Evolutionary conservation across 2,329 filamentous ascomycete species (phyloP), one percentile per base, ranked within the genome.

Genomic region (Akanthomyces uredinophilus): DNA sequence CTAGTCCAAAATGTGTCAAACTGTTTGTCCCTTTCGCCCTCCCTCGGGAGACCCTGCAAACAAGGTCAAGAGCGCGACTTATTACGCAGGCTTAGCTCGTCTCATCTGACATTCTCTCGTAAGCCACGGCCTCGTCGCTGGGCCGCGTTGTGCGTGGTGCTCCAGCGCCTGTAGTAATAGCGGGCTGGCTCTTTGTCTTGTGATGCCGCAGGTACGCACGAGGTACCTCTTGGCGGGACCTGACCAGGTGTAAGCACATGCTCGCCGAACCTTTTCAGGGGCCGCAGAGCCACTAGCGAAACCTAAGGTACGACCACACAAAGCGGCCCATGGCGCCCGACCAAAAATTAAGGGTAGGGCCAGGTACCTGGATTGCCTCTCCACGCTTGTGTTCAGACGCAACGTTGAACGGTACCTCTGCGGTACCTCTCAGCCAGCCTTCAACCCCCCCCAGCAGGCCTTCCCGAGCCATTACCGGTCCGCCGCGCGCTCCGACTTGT

Each of bases 401-500:
- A 50, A 18, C 24, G 37, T 51, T 16, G 5, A 41, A 56, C 5
- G 39, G 47, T 60, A 60, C 57, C 27, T 60, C 35, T 13, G 18
- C 5, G 13, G 37, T 27, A 44, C 46, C n/a, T 47, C 44, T 47
- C 55, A 43, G 37, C 46, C 37, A 60, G 46, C 39, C 47, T 16
- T 52, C 20, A 37, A 24, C 14, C 22, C 27, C 24, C 53, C 24
- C 20, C 22, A 57, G 54, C 35, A 53, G 27, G 7, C 4, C 41
- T 52, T 60, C 56, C 61, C 56, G 61, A 63, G 47, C 61, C 61
- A 63, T 63, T 63, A 54, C 61, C 61, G 61, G 56, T 59, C 61
- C 61, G 61, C 61, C 61, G 55, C 61, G 61, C 61, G 49, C 61
- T 63, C 61, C 61, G 61, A 60, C 56, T 54, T 63, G 53, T 53